Conservation (phyloP, 2,329 filamentous ascomycete species). For the Penicillium sp. region DNA sequence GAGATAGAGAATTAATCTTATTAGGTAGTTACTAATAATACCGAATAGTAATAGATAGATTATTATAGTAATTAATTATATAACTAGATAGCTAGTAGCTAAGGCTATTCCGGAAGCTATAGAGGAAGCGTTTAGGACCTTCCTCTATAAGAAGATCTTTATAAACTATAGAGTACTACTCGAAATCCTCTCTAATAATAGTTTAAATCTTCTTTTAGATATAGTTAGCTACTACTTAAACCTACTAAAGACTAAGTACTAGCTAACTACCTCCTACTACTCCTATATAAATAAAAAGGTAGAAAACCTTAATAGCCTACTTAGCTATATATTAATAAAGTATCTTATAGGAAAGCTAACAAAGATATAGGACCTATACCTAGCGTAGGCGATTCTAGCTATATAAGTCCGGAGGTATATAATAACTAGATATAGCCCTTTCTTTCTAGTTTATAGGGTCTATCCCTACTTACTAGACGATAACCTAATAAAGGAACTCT, state of each 20-base stretch:
- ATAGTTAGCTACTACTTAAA: no score
- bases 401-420: not conserved
- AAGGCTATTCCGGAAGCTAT: not conserved
- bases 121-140: not conserved
- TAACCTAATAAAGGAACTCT: not conserved
- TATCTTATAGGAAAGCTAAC: no score
- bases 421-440: not conserved
- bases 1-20: not conserved
- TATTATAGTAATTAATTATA: no score
- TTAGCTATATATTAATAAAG: no score
- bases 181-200: not conserved
- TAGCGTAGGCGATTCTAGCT: conserved; percentile 2
- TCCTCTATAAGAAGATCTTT: conserved; percentile 3
- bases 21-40: not conserved
- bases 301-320: conserved; percentile 7
- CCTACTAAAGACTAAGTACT: not conserved
- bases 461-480: not conserved
- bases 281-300: conserved; percentile 5
- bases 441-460: not conserved
- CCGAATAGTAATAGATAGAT: conserved; percentile 5
- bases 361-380: conserved; percentile 3
- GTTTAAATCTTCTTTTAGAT: no score
- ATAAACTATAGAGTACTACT: not conserved
- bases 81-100: no score
- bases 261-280: conserved; percentile 1